Base-by-base conservation (phyloP, 2,329 filamentous ascomycete genomes). In the Aaosphaeria arxii region DNA sequence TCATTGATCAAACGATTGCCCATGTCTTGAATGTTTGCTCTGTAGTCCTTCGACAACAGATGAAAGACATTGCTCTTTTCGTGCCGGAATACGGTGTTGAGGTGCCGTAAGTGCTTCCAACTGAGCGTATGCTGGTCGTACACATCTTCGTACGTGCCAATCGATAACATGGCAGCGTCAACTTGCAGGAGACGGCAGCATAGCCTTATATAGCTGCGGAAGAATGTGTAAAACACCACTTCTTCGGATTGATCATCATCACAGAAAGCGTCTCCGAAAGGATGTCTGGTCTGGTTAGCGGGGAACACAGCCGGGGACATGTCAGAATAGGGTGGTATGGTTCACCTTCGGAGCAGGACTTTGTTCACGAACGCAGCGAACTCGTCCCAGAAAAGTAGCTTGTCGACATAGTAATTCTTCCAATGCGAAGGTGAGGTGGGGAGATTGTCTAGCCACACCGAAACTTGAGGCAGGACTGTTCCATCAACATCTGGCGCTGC, bases 321-420 rank as follows among this genome's bases (percentile, higher is more conserved):
- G 17, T 24, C 3, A 24, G 17, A 24, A 24, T 24, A 24, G 17
- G 17, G 17, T 24, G 17, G 17, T 24, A 24, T 24, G 17, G 17
- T 24, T 24, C 59, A 62, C 58, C 61, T 63, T 46, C 65, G 57
- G 11, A 39, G 46, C 5, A 69, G 45, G 13, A 70, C 40, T 43
- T 59, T 64, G 44, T 56, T 52, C 31, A 66, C 57, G 31, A 70
- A 45, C 29, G 43, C 42, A 17, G 57, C 55, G 7, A 70, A 58
- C 11, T 68, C 63, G n/a, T 66, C 61, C 68, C 68, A 71, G 44
- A 70, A 69, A 1, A 42, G n/a, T 6, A 48, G 44, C 47, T 62
- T 63, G 45, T 57, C 52, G n/a, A 57, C 36, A 42, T 61, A 71
- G 49, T 64, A 64, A 42, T 43, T 49, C 5, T 53, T 48, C 24